Evolutionary conservation across 2,329 filamentous ascomycete genomes (phyloP).

Genomic region (Hypoxylon sp.): DNA sequence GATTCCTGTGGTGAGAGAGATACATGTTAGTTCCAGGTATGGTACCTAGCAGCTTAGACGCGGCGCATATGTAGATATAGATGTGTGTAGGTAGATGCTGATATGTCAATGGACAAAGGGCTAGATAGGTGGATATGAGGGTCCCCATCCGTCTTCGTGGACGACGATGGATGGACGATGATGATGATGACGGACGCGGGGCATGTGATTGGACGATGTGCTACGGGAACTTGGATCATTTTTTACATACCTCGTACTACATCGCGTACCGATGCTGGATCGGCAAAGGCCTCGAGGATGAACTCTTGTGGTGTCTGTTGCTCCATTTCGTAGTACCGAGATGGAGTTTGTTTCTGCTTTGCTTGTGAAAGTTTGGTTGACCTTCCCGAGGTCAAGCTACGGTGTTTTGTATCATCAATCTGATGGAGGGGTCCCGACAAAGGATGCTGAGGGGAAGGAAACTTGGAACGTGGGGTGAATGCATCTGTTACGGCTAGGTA

Average conservation of each 20-base stretch:
- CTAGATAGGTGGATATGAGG: constrained; percentile 1
- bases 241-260: constrained; percentile 79
- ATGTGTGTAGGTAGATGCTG: constrained; percentile 54
- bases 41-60: not conserved
- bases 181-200: constrained; percentile 31
- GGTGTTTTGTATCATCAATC: constrained; percentile 26
- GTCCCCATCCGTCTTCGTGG: constrained; percentile 27
- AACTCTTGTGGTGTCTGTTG: constrained; percentile 80
- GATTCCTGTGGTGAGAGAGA: constrained; percentile 70
- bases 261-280: constrained; percentile 89
- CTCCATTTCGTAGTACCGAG: constrained; percentile 57
- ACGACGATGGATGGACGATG: constrained; percentile 26
- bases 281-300: constrained; percentile 92
- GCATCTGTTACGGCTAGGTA: not conserved
- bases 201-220: constrained; percentile 34
- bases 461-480: constrained; percentile 37
- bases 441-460: constrained; percentile 28
- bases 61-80: constrained; percentile 9
- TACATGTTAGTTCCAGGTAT: constrained; percentile 20
- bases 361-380: constrained; percentile 26
- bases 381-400: constrained; percentile 28
- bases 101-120: constrained; percentile 13
- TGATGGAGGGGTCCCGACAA: constrained; percentile 37
- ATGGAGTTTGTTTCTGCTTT: constrained; percentile 8
- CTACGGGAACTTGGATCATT: not conserved